phyloP scores from a whole-genome alignment of 148 eudicot species.

The Diospyros lotus region DNA sequence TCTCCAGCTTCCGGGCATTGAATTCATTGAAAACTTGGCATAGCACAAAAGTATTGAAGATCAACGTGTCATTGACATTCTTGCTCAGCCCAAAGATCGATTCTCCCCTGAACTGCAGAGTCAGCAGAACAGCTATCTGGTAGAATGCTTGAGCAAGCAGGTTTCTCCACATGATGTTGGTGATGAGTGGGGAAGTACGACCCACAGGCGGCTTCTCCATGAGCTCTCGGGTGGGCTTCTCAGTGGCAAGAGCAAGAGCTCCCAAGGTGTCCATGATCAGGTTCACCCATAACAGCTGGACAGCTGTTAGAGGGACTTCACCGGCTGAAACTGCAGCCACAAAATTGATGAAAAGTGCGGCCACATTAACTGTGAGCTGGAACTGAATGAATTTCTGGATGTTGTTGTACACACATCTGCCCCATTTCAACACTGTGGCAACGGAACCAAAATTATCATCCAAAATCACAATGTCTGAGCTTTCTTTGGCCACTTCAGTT shows the following conservation, averaged over 20 bases:
- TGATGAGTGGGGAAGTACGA: slow-evolving; percentile 11
- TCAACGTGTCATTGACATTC: slow-evolving; percentile 11
- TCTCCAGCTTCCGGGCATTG: slow-evolving; percentile 20
- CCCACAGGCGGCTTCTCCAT: slow-evolving; percentile 19
- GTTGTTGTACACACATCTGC: slow-evolving; percentile 16
- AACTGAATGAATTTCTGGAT: slow-evolving; percentile 17
- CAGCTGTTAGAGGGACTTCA: slow-evolving; percentile 12
- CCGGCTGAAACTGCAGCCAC: slow-evolving; percentile 8
- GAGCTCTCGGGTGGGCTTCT: slow-evolving; percentile 17
- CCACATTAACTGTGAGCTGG: slow-evolving; percentile 16
- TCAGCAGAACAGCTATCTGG: slow-evolving; percentile 12
- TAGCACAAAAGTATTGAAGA: slow-evolving; percentile 18
- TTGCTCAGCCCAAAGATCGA: slow-evolving; percentile 3
- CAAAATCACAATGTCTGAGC: slow-evolving; percentile 21
- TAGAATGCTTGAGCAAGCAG: slow-evolving; percentile 14
- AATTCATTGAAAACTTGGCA: slow-evolving; percentile 19
- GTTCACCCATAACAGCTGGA: slow-evolving; percentile 19
- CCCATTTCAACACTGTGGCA: slow-evolving; percentile 11
- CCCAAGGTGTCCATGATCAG: slow-evolving; percentile 23
- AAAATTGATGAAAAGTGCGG: background rate
- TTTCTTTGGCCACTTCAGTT: slow-evolving; percentile 21
- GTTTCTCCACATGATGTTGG: slow-evolving; percentile 24
- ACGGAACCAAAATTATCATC: slow-evolving; percentile 21
- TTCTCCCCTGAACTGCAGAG: slow-evolving; percentile 16
- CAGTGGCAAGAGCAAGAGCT: slow-evolving; percentile 18